Evolutionary conservation across 2,329 filamentous ascomycete species (phyloP).

Genomic region (Aciculosporium take): DNA sequence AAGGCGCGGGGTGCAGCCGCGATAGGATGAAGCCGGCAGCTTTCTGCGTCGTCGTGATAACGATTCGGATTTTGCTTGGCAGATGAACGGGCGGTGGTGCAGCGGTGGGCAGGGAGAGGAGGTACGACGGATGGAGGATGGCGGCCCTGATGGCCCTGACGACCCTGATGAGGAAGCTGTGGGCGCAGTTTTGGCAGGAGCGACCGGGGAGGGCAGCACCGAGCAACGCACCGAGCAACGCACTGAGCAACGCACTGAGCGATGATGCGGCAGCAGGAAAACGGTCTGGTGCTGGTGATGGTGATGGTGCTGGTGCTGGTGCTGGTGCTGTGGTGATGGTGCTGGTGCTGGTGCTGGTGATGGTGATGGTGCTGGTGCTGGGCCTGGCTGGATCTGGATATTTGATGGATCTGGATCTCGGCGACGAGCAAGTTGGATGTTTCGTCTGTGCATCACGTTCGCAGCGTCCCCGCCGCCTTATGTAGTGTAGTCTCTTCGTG

Average conservation of each 20-base stretch:
- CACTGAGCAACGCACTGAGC: too few species aligned
- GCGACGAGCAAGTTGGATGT: conserved; percentile 16
- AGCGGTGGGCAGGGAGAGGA: conserved; percentile 12
- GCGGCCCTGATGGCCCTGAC: too few species aligned
- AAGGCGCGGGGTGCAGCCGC: background rate
- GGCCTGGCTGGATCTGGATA: background rate
- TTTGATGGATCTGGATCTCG: conserved; percentile 1
- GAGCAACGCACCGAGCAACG: too few species aligned
- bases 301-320: too few species aligned
- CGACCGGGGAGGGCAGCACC: background rate
- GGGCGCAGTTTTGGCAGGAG: conserved; percentile 15
- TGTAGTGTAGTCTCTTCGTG: conserved; percentile 21
- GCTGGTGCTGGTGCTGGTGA: conserved; percentile 1
- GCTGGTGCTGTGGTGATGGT: too few species aligned
- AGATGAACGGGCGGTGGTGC: conserved; percentile 4
- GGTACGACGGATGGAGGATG: conserved; percentile 5
- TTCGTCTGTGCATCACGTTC: conserved; percentile 8
- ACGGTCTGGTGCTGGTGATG: background rate
- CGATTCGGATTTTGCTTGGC: conserved; percentile 7
- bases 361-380: conserved; percentile 3
- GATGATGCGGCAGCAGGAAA: background rate
- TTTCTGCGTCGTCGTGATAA: conserved; percentile 6
- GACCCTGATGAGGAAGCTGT: conserved; percentile 7
- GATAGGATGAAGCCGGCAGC: conserved; percentile 6
- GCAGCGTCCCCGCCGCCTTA: conserved; percentile 21